Conservation (phyloP, 1,284 basidiomycete genomes). For the Leucoagaricus sp. region DNA sequence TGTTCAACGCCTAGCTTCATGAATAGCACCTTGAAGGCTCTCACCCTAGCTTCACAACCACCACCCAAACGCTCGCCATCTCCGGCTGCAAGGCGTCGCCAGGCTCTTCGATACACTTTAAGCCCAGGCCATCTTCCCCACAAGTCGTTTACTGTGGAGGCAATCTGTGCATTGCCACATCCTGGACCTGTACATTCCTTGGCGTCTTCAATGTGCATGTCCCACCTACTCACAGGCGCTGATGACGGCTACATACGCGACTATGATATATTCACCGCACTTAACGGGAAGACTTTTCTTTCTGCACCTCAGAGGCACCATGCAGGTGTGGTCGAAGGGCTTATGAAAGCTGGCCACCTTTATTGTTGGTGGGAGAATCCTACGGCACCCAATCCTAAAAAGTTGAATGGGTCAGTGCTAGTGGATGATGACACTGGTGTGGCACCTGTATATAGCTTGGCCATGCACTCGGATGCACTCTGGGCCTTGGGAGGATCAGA, state of each 20-base stretch:
- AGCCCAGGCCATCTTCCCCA: slow-evolving; percentile 27
- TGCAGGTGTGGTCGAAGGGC: slow-evolving; percentile 88
- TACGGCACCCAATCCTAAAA: slow-evolving; percentile 31
- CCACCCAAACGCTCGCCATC: slow-evolving; percentile 55
- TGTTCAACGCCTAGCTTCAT: not conserved
- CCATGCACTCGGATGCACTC: slow-evolving; percentile 87
- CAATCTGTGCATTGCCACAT: slow-evolving; percentile 90
- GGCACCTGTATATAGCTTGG: slow-evolving; percentile 85
- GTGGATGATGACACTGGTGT: slow-evolving; percentile 50
- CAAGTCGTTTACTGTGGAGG: slow-evolving; percentile 86
- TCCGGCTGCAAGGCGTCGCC: slow-evolving; percentile 59
- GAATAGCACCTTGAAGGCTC: not conserved
- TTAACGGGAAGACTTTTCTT: slow-evolving; percentile 86
- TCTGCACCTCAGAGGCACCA: slow-evolving; percentile 90
- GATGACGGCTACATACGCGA: slow-evolving; percentile 93
- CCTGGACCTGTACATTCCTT: slow-evolving; percentile 87
- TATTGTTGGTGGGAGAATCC: slow-evolving; percentile 91
- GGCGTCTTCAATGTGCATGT: slow-evolving; percentile 84
- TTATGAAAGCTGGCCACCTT: slow-evolving; percentile 87
- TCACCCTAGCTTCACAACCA: slow-evolving; percentile 21
- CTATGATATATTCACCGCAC: slow-evolving; percentile 89
- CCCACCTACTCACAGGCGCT: slow-evolving; percentile 88
- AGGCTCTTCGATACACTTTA: slow-evolving; percentile 37
- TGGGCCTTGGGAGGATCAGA: slow-evolving; percentile 88
- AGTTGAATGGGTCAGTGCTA: slow-evolving; percentile 26